phyloP scores from a whole-genome alignment of 2,329 filamentous ascomycete species.

The Diaporthe helianthi region DNA sequence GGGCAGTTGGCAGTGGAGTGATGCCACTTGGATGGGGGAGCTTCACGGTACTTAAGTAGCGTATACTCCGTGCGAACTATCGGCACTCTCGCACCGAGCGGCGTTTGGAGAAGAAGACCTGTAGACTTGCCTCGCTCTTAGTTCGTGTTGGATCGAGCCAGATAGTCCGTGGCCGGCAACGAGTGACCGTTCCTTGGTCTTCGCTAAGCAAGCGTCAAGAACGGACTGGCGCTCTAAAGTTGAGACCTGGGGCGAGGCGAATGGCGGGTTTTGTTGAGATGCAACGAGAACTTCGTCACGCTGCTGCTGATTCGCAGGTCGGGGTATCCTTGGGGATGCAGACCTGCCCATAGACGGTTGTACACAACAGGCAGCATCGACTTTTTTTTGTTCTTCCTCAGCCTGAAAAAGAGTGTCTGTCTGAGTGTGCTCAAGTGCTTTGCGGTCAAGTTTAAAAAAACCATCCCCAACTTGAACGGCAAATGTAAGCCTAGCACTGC shows the following conservation, averaged over 20 bases:
- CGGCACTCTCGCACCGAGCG: background rate
- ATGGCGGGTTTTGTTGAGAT: background rate
- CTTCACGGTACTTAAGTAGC: background rate
- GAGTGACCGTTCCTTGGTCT: background rate
- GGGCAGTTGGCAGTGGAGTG: no score
- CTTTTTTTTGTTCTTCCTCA: background rate
- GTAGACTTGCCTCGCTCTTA: background rate
- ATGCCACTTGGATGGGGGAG: background rate
- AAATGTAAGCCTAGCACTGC: background rate
- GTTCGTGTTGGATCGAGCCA: background rate
- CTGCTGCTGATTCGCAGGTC: background rate
- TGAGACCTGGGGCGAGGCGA: background rate
- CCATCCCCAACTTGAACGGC: background rate
- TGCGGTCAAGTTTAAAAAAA: background rate
- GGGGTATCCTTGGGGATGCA: no score
- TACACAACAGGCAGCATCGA: background rate
- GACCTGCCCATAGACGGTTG: no score
- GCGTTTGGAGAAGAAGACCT: background rate
- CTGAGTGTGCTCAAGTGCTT: constrained; percentile 17
- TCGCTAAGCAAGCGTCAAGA: background rate
- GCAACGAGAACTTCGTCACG: background rate
- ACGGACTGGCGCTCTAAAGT: background rate
- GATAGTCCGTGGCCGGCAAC: background rate
- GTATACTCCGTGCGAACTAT: background rate
- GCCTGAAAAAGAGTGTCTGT: background rate